Evolutionary conservation across 2,329 filamentous ascomycete species (phyloP), one percentile per base, ranked within the genome.

Genomic region (Tolypocladium capitatum): DNA sequence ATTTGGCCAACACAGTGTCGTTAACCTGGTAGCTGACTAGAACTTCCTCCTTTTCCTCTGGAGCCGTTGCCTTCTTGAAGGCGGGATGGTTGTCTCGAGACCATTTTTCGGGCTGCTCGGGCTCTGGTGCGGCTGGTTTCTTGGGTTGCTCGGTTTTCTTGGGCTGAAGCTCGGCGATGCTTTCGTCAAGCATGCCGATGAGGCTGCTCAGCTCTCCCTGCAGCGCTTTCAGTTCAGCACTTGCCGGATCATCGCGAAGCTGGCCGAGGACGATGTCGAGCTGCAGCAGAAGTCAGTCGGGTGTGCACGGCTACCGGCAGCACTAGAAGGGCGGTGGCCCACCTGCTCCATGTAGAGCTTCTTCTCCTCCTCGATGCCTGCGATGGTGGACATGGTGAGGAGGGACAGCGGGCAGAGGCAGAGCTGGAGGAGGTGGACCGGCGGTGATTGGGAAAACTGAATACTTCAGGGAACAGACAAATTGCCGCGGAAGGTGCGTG

Each of bases 1-100:
- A 98, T 67, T 91, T 90, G 43, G 91, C 92, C 65, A 92, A 74
- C 47, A 96, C 86, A 31, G 74, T 85, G 60, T 98, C 92, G 62
- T 95, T 95, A 54, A 95, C 86, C 49, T 84, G 79, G 68, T 90
- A 95, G 10, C 74, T 74, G 3, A 74, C 71, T 0, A 74, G 69
- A 2, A 67, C 64, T 31, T 75, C 68, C 30, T 73, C 70, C 54
- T 83, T 78, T 47, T 80, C 77, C 48, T 75, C 64, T 13, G 61
- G 52, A 16, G 59, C 56, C 56, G 64, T 51, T 2, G 60, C 52
- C 72, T 72, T 85, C 67, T 75, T 85, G 66, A 77, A 86, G 13
- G 86, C 83, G 1, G 86, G 85, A 56, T 90, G 86, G 61, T 88
- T 88, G 65, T 88, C 83, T 60, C 81, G 78, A 43, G 83, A 84